These are phyloP conservation scores for Spergularia marina DNA, from an alignment of 148 eudicot species.

Conservation along the genomic window DNA sequence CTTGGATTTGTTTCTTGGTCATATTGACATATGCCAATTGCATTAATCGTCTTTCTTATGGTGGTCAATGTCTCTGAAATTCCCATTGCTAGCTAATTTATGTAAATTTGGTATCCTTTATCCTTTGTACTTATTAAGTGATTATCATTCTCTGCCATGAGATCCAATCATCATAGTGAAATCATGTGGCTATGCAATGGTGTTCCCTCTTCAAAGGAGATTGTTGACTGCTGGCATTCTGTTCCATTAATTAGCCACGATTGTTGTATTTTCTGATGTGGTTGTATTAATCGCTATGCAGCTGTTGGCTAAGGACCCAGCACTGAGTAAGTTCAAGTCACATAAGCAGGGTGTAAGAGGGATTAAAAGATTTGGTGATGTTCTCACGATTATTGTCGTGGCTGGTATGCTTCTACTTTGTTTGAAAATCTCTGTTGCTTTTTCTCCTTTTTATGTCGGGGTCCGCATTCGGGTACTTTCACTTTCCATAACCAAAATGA, in stretches of 20 bases:
- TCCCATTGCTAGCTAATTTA: not conserved
- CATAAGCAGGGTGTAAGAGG: constrained; percentile 52
- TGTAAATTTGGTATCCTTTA: too few species aligned
- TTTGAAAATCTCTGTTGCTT: not conserved
- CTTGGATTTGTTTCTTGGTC: not conserved
- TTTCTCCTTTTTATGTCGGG: not conserved
- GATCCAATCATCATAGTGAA: not conserved
- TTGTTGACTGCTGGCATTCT: not conserved
- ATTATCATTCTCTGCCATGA: not conserved
- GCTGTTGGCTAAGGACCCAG: constrained; percentile 81
- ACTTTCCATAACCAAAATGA: too few species aligned
- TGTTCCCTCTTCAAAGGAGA: constrained; percentile 14
- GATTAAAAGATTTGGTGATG: constrained; percentile 67
- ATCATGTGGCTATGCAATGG: not conserved
- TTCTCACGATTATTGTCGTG: constrained; percentile 71
- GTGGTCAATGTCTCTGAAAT: not conserved
- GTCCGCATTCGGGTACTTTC: not conserved
- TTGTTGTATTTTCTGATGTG: constrained; percentile 15
- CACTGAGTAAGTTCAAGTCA: constrained; percentile 77
- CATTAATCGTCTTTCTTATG: not conserved
- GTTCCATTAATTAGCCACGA: not conserved
- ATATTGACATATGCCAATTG: not conserved
- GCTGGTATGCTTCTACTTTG: constrained; percentile 58
- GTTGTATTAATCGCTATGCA: constrained; percentile 34
- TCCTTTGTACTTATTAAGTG: not conserved